Conservation (phyloP, 2,329 filamentous ascomycete species). For the Trichophaea hybrida region DNA sequence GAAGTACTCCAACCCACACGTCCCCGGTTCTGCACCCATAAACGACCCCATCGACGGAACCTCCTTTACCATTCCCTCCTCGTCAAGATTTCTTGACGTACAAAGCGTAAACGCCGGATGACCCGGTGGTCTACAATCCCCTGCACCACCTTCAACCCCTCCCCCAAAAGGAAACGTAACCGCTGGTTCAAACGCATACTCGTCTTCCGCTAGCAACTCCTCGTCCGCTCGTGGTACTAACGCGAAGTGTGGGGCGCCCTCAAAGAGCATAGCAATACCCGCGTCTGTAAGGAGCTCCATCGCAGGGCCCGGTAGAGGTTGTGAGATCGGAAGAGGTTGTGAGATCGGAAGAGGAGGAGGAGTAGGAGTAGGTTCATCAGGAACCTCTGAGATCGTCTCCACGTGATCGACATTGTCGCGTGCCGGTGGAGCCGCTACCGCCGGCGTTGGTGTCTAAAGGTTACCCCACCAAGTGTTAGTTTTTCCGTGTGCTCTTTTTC, state of each 20-base stretch:
- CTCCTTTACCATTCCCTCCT: constrained; percentile 11
- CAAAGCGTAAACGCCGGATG: background rate
- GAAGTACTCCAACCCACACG: constrained; percentile 26
- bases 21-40: constrained; percentile 24
- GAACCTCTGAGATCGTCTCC: too few relatives aligned
- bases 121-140: background rate
- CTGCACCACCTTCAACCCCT: background rate
- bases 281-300: background rate
- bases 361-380: too few relatives aligned
- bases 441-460: background rate
- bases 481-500: background rate
- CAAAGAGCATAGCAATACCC: background rate
- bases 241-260: background rate
- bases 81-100: background rate
- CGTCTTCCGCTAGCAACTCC: background rate
- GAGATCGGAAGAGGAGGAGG: background rate
- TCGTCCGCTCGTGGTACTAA: background rate
- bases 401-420: too few relatives aligned
- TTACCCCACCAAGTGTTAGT: background rate
- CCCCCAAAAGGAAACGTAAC: background rate
- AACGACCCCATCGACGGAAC: constrained; percentile 25
- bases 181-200: background rate
- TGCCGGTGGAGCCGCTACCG: background rate
- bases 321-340: background rate
- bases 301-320: background rate